A percentile compares a stretch with the other conserved stretches of the same genome.
Conservation (phyloP, 129 eudicot species). For the Chrysanthemum lavandulifolium region DNA sequence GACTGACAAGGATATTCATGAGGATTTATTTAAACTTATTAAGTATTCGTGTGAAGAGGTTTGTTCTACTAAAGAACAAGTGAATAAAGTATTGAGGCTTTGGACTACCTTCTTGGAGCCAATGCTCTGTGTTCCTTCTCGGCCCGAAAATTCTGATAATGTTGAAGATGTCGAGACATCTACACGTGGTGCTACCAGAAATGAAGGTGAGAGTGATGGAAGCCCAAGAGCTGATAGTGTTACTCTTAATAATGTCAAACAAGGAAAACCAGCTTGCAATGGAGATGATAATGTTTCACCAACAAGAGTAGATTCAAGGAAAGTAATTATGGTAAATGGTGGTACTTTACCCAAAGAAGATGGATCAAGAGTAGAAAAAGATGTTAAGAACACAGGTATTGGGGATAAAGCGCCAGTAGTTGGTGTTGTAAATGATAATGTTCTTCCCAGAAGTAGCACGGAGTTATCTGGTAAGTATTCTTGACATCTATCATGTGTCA, state of each 20-base stretch:
- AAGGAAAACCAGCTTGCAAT: slow-evolving; percentile 48
- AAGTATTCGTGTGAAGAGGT: slow-evolving; percentile 86
- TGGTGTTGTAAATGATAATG: slow-evolving; percentile 39
- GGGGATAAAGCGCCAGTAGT: slow-evolving; percentile 30
- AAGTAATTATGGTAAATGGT: slow-evolving; percentile 44
- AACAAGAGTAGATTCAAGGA: slow-evolving; percentile 37
- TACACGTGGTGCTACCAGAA: slow-evolving; percentile 39
- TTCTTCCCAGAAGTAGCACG: slow-evolving; percentile 36
- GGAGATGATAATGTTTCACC: slow-evolving; percentile 53
- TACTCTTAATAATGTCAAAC: slow-evolving; percentile 35
- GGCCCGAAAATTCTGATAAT: slow-evolving; percentile 37
- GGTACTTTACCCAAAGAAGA: slow-evolving; percentile 46
- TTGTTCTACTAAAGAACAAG: slow-evolving; percentile 76
- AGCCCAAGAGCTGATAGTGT: slow-evolving; percentile 53
- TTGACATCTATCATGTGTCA: not conserved
- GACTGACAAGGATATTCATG: slow-evolving; percentile 72
- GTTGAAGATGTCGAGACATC: slow-evolving; percentile 47
- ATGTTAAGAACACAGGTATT: slow-evolving; percentile 28
- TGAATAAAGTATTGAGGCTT: slow-evolving; percentile 68
- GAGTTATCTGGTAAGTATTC: slow-evolving; percentile 24
- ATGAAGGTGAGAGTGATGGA: slow-evolving; percentile 47
- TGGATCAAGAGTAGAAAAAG: slow-evolving; percentile 34
- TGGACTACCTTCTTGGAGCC: slow-evolving; percentile 95
- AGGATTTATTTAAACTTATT: slow-evolving; percentile 69
- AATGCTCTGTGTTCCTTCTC: slow-evolving; percentile 63